Conservation (phyloP, 768 basidiomycete species). For the Termitomyces sp. region DNA sequence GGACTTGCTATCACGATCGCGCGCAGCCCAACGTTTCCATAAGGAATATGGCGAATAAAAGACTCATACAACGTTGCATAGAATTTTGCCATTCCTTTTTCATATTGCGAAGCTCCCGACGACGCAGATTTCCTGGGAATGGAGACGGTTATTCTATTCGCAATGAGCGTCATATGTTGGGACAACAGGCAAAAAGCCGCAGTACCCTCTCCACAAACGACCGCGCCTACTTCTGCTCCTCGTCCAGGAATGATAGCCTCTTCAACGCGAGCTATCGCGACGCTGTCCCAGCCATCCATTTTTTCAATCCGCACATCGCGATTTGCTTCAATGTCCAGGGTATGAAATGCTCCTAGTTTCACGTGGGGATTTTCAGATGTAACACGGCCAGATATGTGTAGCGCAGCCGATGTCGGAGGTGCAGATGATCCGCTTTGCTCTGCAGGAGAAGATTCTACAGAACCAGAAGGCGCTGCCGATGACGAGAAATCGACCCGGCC, state of each 20-base stretch:
- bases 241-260: constrained; percentile 91
- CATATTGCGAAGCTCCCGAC: constrained; percentile 77
- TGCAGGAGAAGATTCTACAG: constrained; percentile 31
- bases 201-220: constrained; percentile 93
- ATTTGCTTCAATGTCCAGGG: constrained; percentile 88
- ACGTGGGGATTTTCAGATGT: constrained; percentile 85
- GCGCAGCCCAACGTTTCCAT: constrained; percentile 59
- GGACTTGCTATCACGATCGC: constrained; percentile 97
- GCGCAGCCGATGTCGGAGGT: constrained; percentile 41
- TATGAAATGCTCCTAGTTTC: constrained; percentile 90
- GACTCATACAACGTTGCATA: constrained; percentile 82
- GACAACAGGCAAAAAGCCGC: constrained; percentile 94
- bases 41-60: constrained; percentile 89
- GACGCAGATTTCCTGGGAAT: constrained; percentile 91
- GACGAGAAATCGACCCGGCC: constrained; percentile 78
- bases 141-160: constrained; percentile 82
- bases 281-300: constrained; percentile 84
- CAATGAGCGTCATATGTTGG: constrained; percentile 93
- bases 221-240: constrained; percentile 93
- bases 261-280: constrained; percentile 74
- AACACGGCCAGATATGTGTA: constrained; percentile 87
- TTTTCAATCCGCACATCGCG: constrained; percentile 90
- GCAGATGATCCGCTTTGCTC: constrained; percentile 32
- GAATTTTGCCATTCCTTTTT: constrained; percentile 85
- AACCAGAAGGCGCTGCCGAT: constrained; percentile 44